Evolutionary conservation across 2,329 filamentous ascomycete genomes (phyloP).

Genomic region (Dothideomycetes sp.): DNA sequence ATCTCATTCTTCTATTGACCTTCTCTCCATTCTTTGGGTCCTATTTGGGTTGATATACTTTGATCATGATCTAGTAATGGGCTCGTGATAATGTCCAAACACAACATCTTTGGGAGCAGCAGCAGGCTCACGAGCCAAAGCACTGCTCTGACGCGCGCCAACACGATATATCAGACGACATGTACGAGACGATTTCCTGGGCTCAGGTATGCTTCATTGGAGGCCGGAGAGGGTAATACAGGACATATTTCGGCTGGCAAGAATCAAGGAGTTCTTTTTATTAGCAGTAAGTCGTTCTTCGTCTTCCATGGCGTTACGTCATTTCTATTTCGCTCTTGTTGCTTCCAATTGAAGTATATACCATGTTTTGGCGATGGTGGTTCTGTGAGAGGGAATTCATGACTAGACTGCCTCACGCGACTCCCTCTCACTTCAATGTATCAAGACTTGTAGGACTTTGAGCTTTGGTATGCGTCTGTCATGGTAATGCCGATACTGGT

Average conservation of each 20-base stretch:
- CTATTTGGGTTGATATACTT: no score
- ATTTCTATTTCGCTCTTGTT: background rate
- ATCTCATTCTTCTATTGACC: background rate
- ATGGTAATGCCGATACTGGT: no score
- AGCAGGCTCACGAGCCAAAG: background rate
- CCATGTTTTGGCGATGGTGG: no score
- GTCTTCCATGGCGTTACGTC: background rate
- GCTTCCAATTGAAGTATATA: background rate
- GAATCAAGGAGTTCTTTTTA: slow-evolving; percentile 77
- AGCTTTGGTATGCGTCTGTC: no score
- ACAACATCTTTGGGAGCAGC: background rate
- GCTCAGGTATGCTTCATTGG: slow-evolving; percentile 21
- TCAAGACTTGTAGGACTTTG: no score
- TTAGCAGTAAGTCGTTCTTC: slow-evolving; percentile 60
- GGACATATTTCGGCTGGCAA: slow-evolving; percentile 70
- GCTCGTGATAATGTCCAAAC: no score
- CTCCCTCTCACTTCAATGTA: no score
- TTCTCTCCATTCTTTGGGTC: no score
- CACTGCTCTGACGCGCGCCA: background rate
- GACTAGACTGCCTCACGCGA: no score
- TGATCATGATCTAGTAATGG: background rate
- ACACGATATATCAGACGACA: background rate
- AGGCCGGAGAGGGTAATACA: slow-evolving; percentile 51
- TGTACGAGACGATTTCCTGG: background rate
- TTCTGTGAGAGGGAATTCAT: no score